phyloP scores from a whole-genome alignment of 2,329 filamentous ascomycete genomes.

The Purpureocillium takamizusanense region DNA sequence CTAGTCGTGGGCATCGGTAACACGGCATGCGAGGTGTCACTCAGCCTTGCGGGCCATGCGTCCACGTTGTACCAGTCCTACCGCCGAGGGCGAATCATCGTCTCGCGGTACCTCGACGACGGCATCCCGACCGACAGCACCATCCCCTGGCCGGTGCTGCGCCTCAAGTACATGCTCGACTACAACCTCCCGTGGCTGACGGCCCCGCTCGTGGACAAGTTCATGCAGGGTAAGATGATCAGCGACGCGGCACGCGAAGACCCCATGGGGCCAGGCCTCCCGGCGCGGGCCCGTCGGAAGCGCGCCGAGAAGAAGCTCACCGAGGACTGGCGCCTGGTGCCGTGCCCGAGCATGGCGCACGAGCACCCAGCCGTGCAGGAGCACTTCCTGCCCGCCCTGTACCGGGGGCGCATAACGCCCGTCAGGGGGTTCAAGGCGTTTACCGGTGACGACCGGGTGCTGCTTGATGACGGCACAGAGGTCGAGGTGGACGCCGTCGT shows the following conservation, averaged over 20 bases:
- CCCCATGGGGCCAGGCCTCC: neutral
- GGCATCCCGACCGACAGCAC: constrained; percentile 3
- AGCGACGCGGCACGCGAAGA: constrained; percentile 2
- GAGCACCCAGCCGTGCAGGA: constrained; percentile 6
- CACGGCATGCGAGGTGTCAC: constrained; percentile 20
- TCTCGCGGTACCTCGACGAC: constrained; percentile 7
- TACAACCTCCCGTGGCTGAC: constrained; percentile 1
- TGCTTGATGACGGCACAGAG: constrained; percentile 19
- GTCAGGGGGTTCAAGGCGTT: constrained; percentile 9
- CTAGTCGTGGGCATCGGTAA: constrained; percentile 36
- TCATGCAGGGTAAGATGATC: constrained; percentile 3
- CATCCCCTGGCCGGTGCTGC: constrained; percentile 2
- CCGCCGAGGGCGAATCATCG: constrained; percentile 13
- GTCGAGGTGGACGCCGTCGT: constrained; percentile 24
- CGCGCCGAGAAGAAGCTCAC: neutral
- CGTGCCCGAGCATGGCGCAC: constrained; percentile 4
- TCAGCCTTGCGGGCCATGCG: constrained; percentile 20
- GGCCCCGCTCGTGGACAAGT: neutral
- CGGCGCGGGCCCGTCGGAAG: neutral
- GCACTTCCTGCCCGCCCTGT: constrained; percentile 1
- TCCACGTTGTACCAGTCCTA: constrained; percentile 14
- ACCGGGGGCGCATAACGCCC: neutral
- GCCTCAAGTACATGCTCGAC: constrained; percentile 5
- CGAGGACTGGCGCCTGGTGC: constrained; percentile 2
- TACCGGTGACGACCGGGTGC: constrained; percentile 9